Conservation (phyloP, 2,329 filamentous ascomycete genomes). For the Thielaviopsis punctulata region DNA sequence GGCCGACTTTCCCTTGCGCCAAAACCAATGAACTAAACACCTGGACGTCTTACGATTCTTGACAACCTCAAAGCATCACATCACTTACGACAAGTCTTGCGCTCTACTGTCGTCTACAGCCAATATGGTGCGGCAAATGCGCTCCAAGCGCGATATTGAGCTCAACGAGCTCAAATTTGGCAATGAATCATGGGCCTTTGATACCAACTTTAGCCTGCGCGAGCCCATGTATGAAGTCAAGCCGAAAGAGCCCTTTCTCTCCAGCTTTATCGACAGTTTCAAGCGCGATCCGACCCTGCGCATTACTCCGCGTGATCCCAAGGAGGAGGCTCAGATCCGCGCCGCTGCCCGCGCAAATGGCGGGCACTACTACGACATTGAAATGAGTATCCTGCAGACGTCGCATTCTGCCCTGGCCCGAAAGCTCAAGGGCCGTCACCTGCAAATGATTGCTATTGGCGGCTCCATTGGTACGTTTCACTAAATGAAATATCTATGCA, state of each 20-base stretch:
- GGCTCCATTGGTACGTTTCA: slow-evolving; percentile 55
- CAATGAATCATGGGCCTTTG: slow-evolving; percentile 11
- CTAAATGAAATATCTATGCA: background rate
- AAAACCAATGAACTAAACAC: no score
- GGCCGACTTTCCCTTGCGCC: no score
- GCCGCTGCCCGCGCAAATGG: slow-evolving; percentile 19
- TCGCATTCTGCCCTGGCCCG: slow-evolving; percentile 59
- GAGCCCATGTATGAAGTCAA: slow-evolving; percentile 12
- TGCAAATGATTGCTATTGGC: slow-evolving; percentile 96
- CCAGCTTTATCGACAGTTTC: slow-evolving; percentile 36
- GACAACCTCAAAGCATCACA: no score
- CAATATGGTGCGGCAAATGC: slow-evolving; percentile 21
- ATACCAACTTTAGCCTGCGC: slow-evolving; percentile 8
- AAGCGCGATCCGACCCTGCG: slow-evolving; percentile 38
- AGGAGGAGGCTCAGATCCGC: slow-evolving; percentile 19
- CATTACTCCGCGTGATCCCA: slow-evolving; percentile 27
- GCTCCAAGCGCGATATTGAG: slow-evolving; percentile 25
- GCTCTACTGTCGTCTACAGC: slow-evolving; percentile 2
- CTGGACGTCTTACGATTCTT: no score
- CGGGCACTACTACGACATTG: slow-evolving; percentile 37
- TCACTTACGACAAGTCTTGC: background rate
- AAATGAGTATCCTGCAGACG: slow-evolving; percentile 50
- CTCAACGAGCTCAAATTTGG: slow-evolving; percentile 35
- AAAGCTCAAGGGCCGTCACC: slow-evolving; percentile 64
- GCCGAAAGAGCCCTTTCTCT: slow-evolving; percentile 8